A percentile compares a stretch with the other conserved stretches of the same genome.
These are phyloP conservation scores for Colletotrichum abscissum DNA, from an alignment of 2,329 filamentous ascomycete genomes.

Conservation along the genomic window DNA sequence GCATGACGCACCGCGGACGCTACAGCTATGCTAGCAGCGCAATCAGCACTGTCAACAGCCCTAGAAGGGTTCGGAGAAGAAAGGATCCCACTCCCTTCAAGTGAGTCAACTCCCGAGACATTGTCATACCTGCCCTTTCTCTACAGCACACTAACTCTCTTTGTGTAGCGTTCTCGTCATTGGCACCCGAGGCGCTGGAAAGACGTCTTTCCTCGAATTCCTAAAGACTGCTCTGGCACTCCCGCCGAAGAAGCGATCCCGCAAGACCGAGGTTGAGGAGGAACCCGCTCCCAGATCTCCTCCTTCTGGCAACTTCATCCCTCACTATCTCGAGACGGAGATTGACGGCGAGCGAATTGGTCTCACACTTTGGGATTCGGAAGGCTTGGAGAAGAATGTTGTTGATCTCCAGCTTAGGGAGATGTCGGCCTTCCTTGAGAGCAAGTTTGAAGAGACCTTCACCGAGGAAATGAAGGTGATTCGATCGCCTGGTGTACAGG, in stretches of 20 bases:
- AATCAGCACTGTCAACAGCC: constrained; percentile 91
- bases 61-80: constrained; percentile 88
- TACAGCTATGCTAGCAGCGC: constrained; percentile 97
- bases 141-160: not conserved
- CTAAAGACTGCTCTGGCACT: constrained; percentile 87
- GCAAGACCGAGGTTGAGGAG: constrained; percentile 61
- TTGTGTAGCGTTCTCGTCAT: constrained; percentile 83
- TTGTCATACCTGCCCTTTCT: not conserved
- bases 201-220: constrained; percentile 97
- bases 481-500: constrained; percentile 89
- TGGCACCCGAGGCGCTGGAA: constrained; percentile 87
- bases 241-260: constrained; percentile 80
- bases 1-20: constrained; percentile 95
- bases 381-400: constrained; percentile 93
- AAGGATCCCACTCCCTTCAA: constrained; percentile 99
- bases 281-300: constrained; percentile 58
- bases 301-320: constrained; percentile 79
- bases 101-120: constrained; percentile 67
- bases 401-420: constrained; percentile 94
- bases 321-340: constrained; percentile 93
- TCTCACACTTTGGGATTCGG: constrained; percentile 95
- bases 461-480: constrained; percentile 97
- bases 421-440: constrained; percentile 92
- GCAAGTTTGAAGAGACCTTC: constrained; percentile 98
- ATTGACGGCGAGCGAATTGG: constrained; percentile 93